phyloP scores from a whole-genome alignment of 306 rosid species.

The Astragalus membranaceus region DNA sequence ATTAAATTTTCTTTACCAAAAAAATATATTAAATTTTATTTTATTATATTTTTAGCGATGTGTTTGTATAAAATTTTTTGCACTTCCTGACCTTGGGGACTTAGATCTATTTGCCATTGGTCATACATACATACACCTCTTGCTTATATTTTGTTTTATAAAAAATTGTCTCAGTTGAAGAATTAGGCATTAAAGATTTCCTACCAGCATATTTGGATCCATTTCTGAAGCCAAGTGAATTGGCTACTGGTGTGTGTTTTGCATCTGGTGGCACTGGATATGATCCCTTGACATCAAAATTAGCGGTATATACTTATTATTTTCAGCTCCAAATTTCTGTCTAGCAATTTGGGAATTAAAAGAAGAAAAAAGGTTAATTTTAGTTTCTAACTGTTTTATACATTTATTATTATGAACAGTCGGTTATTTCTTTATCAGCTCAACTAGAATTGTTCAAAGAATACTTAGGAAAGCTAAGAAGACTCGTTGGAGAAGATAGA shows the following conservation, averaged over 20 bases:
- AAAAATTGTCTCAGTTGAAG: conserved; percentile 35
- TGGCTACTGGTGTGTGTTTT: conserved; percentile 58
- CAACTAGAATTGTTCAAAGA: conserved; percentile 27
- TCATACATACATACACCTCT: no score
- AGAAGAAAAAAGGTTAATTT: not conserved
- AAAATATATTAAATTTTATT: no score
- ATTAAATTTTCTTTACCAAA: no score
- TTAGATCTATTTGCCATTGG: no score
- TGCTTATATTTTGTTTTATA: not conserved
- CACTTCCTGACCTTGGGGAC: no score
- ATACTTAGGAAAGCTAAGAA: conserved; percentile 29
- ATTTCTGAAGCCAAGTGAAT: conserved; percentile 37
- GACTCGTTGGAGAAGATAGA: conserved; percentile 32
- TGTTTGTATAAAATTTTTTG: no score
- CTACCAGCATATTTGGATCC: conserved; percentile 59
- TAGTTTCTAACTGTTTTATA: not conserved
- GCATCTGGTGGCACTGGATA: conserved; percentile 80
- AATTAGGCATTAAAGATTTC: conserved; percentile 48
- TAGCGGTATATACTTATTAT: conserved; percentile 22
- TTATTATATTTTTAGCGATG: no score
- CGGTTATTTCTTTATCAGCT: conserved; percentile 19
- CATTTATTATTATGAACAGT: conserved; percentile 19
- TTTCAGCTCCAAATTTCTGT: not conserved
- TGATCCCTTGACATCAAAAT: conserved; percentile 50
- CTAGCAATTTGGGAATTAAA: not conserved